Base-by-base conservation (phyloP, 306 rosid species). In the Biancaea sappan region DNA sequence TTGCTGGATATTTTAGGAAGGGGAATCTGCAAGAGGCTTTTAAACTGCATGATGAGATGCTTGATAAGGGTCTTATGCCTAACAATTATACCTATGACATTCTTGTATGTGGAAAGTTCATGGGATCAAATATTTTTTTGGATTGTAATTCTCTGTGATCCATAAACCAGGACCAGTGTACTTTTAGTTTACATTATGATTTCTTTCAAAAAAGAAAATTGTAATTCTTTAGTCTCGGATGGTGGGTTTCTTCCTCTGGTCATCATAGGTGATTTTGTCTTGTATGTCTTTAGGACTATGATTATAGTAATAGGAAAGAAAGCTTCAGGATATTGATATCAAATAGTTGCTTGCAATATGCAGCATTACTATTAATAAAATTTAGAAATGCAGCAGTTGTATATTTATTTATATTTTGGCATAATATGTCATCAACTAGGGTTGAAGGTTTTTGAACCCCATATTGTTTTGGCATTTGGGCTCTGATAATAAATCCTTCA, bases 21-120 rank as follows among this genome's bases (percentile, higher is more conserved):
- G 98, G 96, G 40, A 84, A 88, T 82, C 76, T 90, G 75, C 82
- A 81, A 66, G 90, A 87, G 71, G 90, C 98, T 2, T 87, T 87
- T 79, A 83, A 88, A 79, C 75, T 93, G 79, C 93, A 88, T 70
- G 91, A 87, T 75, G 98, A 93, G 86, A 90, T 93, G 96, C 90
- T 93, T 66, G 95, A 84, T 62, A 85, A 82, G 81, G 95, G 95
- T 80, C 86, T 90, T 47, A 77, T 81, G 53, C 93, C 91, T 35
- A 89, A 90, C 74, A 83, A 86, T 63, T 34, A 64, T 63, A 87
- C 94, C 4, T 88, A 82, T 68, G 86, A 90, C 78, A 86, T 83
- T 86, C 93, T 93, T 69, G 86, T 90, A 43, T 85, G 69, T 59
- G 88, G 96, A 56, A 90, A 88, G 77, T 64, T 85, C 28, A 77